Evolutionary conservation across 345 rosid genomes (phyloP).

Genomic region (Brassica napus): DNA sequence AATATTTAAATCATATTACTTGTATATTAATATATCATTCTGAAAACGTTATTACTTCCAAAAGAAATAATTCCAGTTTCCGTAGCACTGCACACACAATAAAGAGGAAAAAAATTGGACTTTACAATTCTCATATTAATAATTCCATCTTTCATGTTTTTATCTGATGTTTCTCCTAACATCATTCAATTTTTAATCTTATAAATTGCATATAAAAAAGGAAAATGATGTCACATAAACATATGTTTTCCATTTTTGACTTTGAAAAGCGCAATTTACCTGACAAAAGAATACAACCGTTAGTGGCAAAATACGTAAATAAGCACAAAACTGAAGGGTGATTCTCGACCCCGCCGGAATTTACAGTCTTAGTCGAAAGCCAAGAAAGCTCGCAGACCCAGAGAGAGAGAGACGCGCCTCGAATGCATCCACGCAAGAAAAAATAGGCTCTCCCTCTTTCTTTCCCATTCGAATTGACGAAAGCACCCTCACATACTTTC

Average conservation of each 20-base stretch:
- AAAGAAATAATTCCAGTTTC: neutral
- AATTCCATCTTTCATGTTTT: neutral
- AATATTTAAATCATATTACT: neutral
- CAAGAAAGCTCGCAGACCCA: slow-evolving; percentile 45
- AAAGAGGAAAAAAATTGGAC: neutral
- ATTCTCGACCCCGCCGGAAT: slow-evolving; percentile 47
- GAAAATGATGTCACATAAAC: neutral
- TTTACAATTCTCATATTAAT: neutral
- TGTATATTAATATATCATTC: neutral
- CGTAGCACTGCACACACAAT: neutral
- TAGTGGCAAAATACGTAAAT: slow-evolving; percentile 46
- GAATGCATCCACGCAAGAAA: slow-evolving; percentile 9
- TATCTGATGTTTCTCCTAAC: neutral
- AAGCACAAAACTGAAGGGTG: slow-evolving; percentile 1
- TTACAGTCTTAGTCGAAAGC: slow-evolving; percentile 43
- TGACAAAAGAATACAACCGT: slow-evolving; percentile 54
- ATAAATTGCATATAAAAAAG: neutral
- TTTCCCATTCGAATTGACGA: neutral
- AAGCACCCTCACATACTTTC: slow-evolving; percentile 15
- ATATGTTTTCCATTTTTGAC: neutral
- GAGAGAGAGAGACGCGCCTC: slow-evolving; percentile 39
- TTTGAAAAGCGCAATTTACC: slow-evolving; percentile 9
- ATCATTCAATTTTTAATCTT: neutral
- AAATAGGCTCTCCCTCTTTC: neutral
- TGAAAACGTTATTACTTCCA: slow-evolving; percentile 19